Conservation (phyloP, 306 rosid species). For the Dalbergia cultrata region DNA sequence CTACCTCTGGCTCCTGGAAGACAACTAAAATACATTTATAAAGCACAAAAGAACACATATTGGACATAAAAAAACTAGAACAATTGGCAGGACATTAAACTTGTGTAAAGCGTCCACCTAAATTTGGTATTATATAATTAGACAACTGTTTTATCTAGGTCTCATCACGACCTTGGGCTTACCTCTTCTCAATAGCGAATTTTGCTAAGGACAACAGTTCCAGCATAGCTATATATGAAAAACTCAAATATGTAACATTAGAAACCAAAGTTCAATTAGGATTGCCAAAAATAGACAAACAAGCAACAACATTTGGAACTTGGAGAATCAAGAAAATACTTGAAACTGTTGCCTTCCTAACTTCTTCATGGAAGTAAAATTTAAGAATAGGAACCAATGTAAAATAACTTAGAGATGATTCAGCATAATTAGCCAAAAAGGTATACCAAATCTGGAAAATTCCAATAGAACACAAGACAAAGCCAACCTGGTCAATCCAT, state of each 20-base stretch:
- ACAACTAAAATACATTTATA: slow-evolving; percentile 11
- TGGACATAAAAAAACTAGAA: slow-evolving; percentile 18
- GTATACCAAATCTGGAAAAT: slow-evolving; percentile 8
- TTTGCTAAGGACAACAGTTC: slow-evolving; percentile 90
- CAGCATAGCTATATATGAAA: slow-evolving; percentile 88
- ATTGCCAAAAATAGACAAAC: slow-evolving; percentile 11
- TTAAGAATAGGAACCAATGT: slow-evolving; percentile 97
- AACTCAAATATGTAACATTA: slow-evolving; percentile 39
- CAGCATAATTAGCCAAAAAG: slow-evolving; percentile 44
- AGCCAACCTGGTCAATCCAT: slow-evolving; percentile 94
- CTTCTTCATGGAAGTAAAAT: slow-evolving; percentile 98
- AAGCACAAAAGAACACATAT: slow-evolving; percentile 26
- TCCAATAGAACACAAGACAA: slow-evolving; percentile 25
- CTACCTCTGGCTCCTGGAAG: slow-evolving; percentile 96
- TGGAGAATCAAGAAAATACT: slow-evolving; percentile 57
- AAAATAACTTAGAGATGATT: slow-evolving; percentile 78
- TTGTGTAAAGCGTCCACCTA: slow-evolving; percentile 97
- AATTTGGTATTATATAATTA: slow-evolving; percentile 90
- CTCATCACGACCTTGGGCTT: slow-evolving; percentile 85
- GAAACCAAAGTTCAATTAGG: not conserved
- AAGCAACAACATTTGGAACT: slow-evolving; percentile 14
- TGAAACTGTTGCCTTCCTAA: slow-evolving; percentile 99
- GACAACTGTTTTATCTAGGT: slow-evolving; percentile 90
- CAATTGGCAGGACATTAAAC: slow-evolving; percentile 55
- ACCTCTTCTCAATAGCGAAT: slow-evolving; percentile 89